A percentile compares a stretch with the other conserved stretches of the same genome.
These are phyloP conservation scores for Chaetomidium leptoderma DNA, from an alignment of 495 filamentous ascomycete genomes.

Conservation along the genomic window DNA sequence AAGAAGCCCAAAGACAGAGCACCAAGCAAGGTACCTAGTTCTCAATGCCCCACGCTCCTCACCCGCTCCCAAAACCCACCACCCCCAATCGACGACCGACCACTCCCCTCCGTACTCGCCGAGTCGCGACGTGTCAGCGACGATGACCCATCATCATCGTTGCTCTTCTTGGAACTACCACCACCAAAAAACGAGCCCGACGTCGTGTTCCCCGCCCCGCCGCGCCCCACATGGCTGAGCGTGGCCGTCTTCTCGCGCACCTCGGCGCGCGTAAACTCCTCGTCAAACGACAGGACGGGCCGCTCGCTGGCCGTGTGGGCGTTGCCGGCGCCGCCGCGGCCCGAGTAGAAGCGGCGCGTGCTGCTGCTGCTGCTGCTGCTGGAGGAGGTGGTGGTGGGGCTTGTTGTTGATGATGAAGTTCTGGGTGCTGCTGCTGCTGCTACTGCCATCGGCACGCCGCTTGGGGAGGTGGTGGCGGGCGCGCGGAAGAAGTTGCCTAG, in stretches of 20 bases:
- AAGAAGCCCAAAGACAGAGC: not conserved
- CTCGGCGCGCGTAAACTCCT: constrained; percentile 69
- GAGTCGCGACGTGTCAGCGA: constrained; percentile 28
- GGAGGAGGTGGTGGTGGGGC: constrained; percentile 11
- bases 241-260: constrained; percentile 56
- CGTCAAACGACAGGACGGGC: constrained; percentile 83
- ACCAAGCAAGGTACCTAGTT: not conserved
- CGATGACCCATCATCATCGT: not conserved
- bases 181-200: too few relatives aligned
- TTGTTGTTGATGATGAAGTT: constrained; percentile 15
- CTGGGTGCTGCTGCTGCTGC: too few relatives aligned
- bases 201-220: constrained; percentile 88
- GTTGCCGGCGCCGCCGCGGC: constrained; percentile 90
- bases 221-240: constrained; percentile 72
- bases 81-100: constrained; percentile 1
- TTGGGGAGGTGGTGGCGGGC: constrained; percentile 52
- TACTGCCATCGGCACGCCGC: constrained; percentile 37
- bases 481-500: constrained; percentile 80
- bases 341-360: constrained; percentile 64
- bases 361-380: constrained; percentile 36
- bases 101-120: constrained; percentile 28
- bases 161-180: not conserved
- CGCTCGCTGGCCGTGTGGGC: constrained; percentile 60
- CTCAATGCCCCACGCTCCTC: constrained; percentile 19
- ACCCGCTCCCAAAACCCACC: constrained; percentile 27